Conservation (phyloP, 805 yeast genomes). For the Zygoascus flipseniorum region DNA sequence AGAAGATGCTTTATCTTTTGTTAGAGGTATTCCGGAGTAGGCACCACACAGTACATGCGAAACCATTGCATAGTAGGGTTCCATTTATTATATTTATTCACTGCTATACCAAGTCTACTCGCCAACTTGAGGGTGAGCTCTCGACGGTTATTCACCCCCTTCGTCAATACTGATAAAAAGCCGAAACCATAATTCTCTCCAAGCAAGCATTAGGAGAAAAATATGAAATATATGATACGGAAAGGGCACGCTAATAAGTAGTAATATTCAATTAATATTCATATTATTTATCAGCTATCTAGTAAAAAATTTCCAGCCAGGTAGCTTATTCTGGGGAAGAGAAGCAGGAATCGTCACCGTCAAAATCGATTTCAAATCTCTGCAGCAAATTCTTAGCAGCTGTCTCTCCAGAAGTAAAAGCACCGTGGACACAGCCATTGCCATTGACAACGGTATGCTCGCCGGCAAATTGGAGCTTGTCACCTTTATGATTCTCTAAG, state of each 20-base stretch:
- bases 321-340: conserved; percentile 9
- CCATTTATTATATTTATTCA: background rate
- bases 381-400: conserved; percentile 17
- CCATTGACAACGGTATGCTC: conserved; percentile 21
- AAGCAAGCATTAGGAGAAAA: background rate
- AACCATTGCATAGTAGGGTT: no score
- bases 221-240: background rate
- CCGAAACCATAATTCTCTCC: no score
- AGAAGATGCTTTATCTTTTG: conserved; percentile 73
- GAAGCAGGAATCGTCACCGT: conserved; percentile 13
- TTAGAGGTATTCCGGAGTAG: conserved; percentile 44
- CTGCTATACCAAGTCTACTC: background rate
- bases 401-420: conserved; percentile 16
- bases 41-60: no score
- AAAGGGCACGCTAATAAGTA: no score
- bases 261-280: no score
- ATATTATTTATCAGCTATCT: no score
- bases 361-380: conserved; percentile 7
- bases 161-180: no score
- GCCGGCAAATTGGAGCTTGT: conserved; percentile 24
- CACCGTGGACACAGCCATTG: conserved; percentile 19
- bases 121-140: no score
- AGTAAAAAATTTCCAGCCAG: background rate
- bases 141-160: no score
- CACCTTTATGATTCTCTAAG: conserved; percentile 9